Evolutionary conservation across 768 basidiomycete species (phyloP).

Genomic region (Xerocomellus dryophilus): DNA sequence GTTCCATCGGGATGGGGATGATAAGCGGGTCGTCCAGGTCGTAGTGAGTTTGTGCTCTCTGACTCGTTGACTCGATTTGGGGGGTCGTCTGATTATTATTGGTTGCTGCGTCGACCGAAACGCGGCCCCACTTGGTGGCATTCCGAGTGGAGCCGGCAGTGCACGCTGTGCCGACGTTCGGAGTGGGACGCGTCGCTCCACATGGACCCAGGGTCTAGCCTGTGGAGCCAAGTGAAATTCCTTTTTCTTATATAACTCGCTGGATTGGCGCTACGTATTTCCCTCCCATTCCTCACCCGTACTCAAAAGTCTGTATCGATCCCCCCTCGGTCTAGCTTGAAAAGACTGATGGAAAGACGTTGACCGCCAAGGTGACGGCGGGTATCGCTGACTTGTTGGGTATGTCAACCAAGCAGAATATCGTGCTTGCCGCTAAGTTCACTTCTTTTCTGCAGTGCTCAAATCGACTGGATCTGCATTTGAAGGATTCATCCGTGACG

Average conservation of each 20-base stretch:
- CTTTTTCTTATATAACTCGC: constrained; percentile 14
- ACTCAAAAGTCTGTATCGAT: background rate
- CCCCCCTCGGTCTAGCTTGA: constrained; percentile 47
- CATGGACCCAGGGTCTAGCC: constrained; percentile 20
- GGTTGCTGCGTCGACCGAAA: constrained; percentile 2
- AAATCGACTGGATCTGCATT: constrained; percentile 90
- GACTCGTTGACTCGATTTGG: constrained; percentile 8
- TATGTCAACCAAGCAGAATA: constrained; percentile 32
- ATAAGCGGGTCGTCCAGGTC: constrained; percentile 68
- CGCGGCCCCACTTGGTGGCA: constrained; percentile 2
- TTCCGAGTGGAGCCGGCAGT: constrained; percentile 20
- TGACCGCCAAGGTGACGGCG: constrained; percentile 58
- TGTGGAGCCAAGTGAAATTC: constrained; percentile 19
- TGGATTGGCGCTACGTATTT: background rate
- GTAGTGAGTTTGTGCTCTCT: constrained; percentile 39
- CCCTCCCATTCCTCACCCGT: background rate
- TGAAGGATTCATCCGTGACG: constrained; percentile 74
- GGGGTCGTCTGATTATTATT: background rate
- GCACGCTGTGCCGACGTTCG: constrained; percentile 5
- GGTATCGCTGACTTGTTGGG: constrained; percentile 82
- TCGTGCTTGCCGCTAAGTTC: background rate
- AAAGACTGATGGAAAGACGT: constrained; percentile 59
- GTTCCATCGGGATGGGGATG: constrained; percentile 87
- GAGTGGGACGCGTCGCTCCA: constrained; percentile 14
- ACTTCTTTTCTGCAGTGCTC: constrained; percentile 51